Conservation (phyloP, 2,329 filamentous ascomycete genomes). For the Knufia petricola region DNA sequence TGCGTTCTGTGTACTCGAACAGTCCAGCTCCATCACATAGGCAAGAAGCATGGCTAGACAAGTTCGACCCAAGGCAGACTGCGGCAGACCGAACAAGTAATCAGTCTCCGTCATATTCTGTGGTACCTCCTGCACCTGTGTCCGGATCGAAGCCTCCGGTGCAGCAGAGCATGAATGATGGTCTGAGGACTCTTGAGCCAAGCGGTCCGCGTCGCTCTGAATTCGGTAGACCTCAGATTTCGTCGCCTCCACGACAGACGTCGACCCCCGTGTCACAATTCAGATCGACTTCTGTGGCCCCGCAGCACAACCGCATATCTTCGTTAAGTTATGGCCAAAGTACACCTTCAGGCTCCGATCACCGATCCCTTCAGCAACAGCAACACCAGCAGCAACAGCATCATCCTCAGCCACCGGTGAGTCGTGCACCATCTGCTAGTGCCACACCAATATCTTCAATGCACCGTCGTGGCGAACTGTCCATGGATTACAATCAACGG, state of each 20-base stretch:
- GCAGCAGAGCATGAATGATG: constrained; percentile 12
- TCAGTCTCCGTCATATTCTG: constrained; percentile 20
- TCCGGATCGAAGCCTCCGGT: constrained; percentile 9
- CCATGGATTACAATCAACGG: constrained; percentile 11
- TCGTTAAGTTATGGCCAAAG: constrained; percentile 15
- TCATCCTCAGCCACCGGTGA: constrained; percentile 11
- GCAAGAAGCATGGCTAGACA: constrained; percentile 20
- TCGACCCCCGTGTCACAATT: constrained; percentile 13
- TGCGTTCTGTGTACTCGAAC: constrained; percentile 9
- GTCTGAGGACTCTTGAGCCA: constrained; percentile 13
- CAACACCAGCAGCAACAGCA: constrained; percentile 4
- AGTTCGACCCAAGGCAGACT: constrained; percentile 18
- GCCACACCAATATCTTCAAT: constrained; percentile 21
- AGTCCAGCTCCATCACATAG: constrained; percentile 12
- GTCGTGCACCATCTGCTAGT: constrained; percentile 18
- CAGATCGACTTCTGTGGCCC: background rate
- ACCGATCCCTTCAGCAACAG: background rate
- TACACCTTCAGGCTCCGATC: background rate
- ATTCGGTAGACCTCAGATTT: constrained; percentile 18
- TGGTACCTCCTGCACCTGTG: constrained; percentile 16
- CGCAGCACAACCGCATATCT: constrained; percentile 15
- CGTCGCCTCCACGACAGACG: constrained; percentile 19
- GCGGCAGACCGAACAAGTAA: constrained; percentile 11
- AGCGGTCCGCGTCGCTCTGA: constrained; percentile 10
- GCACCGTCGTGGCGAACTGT: constrained; percentile 17